Conservation (phyloP, 345 rosid genomes). For the Corchorus capsularis region DNA sequence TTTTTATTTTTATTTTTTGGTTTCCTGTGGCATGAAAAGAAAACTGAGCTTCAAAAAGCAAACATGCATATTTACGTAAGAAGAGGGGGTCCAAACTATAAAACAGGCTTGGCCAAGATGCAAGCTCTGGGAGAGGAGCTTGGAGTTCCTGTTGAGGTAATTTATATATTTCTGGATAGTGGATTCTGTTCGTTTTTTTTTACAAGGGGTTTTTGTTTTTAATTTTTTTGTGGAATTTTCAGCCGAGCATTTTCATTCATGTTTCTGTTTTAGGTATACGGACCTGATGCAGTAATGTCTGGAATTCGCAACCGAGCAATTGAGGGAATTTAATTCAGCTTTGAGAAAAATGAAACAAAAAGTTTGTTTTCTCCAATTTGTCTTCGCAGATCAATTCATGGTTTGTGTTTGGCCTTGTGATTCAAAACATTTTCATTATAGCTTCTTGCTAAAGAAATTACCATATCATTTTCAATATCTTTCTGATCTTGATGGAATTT, state of each 20-base stretch:
- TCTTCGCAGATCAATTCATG: too few species aligned
- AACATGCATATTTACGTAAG: constrained; percentile 85
- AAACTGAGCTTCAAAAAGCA: constrained; percentile 74
- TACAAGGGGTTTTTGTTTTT: too few species aligned
- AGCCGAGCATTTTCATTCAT: background rate
- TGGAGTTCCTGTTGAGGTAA: constrained; percentile 83
- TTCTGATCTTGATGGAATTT: too few species aligned
- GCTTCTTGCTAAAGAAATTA: too few species aligned
- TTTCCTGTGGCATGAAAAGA: constrained; percentile 33
- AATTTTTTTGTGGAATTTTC: background rate
- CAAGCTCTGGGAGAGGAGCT: constrained; percentile 79
- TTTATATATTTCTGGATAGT: too few species aligned
- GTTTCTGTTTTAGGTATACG: constrained; percentile 72
- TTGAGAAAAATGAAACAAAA: too few species aligned
- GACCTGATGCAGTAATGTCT: constrained; percentile 96
- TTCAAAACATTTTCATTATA: too few species aligned
- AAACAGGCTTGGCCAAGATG: constrained; percentile 81
- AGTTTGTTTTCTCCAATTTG: too few species aligned
- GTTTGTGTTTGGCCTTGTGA: too few species aligned
- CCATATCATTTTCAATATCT: too few species aligned
- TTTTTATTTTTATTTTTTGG: too few species aligned
- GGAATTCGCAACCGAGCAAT: constrained; percentile 94
- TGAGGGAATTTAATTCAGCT: constrained; percentile 57
- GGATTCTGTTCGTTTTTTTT: too few species aligned
- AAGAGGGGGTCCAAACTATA: constrained; percentile 94